Evolutionary conservation across 1,284 basidiomycete species (phyloP).

Genomic region (Trametes hirsuta): DNA sequence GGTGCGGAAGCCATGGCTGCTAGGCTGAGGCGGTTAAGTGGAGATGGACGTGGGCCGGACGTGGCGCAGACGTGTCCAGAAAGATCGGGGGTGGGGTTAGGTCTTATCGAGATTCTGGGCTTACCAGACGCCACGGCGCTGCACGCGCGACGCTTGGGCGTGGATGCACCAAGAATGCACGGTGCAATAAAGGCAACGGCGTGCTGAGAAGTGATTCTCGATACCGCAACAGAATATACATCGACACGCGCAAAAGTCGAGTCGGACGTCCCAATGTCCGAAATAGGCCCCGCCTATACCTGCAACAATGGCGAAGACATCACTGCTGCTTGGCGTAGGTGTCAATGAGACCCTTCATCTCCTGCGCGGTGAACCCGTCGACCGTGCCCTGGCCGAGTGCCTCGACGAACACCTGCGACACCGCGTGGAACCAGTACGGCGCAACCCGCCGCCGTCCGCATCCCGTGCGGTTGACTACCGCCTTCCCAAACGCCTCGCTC

Average conservation of each 20-base stretch:
- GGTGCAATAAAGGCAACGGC: too few relatives aligned
- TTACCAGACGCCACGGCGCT: background rate
- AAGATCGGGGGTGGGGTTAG: background rate
- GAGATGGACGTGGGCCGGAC: slow-evolving; percentile 3
- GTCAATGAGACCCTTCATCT: slow-evolving; percentile 16
- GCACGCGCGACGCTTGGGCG: too few relatives aligned
- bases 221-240: too few relatives aligned
- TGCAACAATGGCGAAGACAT: too few relatives aligned
- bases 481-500: slow-evolving; percentile 23
- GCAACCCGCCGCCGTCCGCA: slow-evolving; percentile 23
- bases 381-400: slow-evolving; percentile 13
- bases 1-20: background rate
- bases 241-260: too few relatives aligned
- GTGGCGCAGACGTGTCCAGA: slow-evolving; percentile 15
- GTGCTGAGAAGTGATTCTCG: too few relatives aligned
- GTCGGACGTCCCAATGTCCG: too few relatives aligned
- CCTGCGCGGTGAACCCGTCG: slow-evolving; percentile 18
- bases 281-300: too few relatives aligned
- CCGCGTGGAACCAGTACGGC: slow-evolving; percentile 26
- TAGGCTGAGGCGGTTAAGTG: background rate
- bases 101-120: background rate
- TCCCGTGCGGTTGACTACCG: slow-evolving; percentile 23
- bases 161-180: too few relatives aligned
- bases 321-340: slow-evolving; percentile 4
- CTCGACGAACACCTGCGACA: slow-evolving; percentile 14